Base-by-base conservation (phyloP, 2,329 filamentous ascomycete genomes). In the Aspergillus brunneoviolaceus region DNA sequence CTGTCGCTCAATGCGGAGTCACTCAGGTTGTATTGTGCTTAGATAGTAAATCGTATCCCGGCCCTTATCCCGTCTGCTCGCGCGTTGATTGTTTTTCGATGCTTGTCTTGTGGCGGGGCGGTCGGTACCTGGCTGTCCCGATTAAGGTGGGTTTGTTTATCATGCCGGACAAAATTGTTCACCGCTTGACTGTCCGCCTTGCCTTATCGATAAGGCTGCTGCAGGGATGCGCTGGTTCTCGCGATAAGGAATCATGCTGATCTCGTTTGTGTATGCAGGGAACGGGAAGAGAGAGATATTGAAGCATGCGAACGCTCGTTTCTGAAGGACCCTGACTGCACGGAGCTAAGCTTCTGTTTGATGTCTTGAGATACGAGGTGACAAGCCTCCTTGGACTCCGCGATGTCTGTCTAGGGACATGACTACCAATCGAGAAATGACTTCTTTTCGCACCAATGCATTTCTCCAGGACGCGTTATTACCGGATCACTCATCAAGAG, bases 81-180 rank as follows among this genome's bases (percentile, higher is more conserved):
- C 50, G 50, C 29, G 51, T 59, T 47, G 56, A 57, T 49, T 63
- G 60, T 59, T 60, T 60, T 52, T 59, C 23, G 31, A 48, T 35
- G 57, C 25, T 52, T 21, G 12, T 53, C 54, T 60, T 29, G 25
- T 54, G 61, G 49, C 56, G 61, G 56, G 59, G 49, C 57, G 59
- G n/a, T 59, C 57, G 59, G 35, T 61, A 25, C 51, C 50, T 50
- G 11, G 31, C 2, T 21, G 47, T 29, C 49, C 53, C 16, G 45
- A 50, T 59, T 21, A 3, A 23, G 59, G 33, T 61, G 53, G 61
- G 12, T 25, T 33, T 11, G 42, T 31, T 21, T 14, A 55, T 49
- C 48, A 6, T 49, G 53, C 53, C 27, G 25, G 11, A 5, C 6
- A 4, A 7, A 19, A 7, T 1, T 0, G 3, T 3, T n/a, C 11